These are phyloP conservation scores for Geotrichum klebahnii DNA, from an alignment of 1,139 yeast genomes.

Conservation along the genomic window DNA sequence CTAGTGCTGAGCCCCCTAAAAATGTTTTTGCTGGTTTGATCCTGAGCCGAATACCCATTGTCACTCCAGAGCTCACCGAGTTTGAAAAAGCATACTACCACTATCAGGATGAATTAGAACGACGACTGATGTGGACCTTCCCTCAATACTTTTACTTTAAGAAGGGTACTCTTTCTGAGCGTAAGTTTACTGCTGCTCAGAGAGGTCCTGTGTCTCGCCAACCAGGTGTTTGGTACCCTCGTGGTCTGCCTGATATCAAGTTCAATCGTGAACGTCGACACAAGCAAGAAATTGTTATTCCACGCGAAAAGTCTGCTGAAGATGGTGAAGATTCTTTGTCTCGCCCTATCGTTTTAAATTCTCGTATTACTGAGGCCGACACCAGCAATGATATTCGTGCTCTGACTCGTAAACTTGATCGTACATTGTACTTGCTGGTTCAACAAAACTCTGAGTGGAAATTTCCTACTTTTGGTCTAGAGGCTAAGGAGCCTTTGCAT, in stretches of 20 bases:
- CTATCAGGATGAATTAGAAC: slow-evolving; percentile 82
- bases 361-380: slow-evolving; percentile 79
- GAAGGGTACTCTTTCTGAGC: slow-evolving; percentile 84
- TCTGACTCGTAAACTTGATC: slow-evolving; percentile 71
- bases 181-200: slow-evolving; percentile 72
- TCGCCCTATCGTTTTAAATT: slow-evolving; percentile 64
- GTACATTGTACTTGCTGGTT: slow-evolving; percentile 73
- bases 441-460: slow-evolving; percentile 56
- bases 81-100: slow-evolving; percentile 74
- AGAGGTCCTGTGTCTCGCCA: slow-evolving; percentile 67
- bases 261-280: slow-evolving; percentile 84
- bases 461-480: slow-evolving; percentile 64
- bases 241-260: slow-evolving; percentile 80
- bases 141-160: slow-evolving; percentile 91
- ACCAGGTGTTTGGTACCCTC: slow-evolving; percentile 72
- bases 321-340: slow-evolving; percentile 50
- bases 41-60: slow-evolving; percentile 75
- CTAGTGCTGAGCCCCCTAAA: slow-evolving; percentile 16
- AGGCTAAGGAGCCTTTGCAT: slow-evolving; percentile 55
- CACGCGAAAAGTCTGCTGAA: slow-evolving; percentile 50
- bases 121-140: slow-evolving; percentile 94
- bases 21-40: slow-evolving; percentile 45
- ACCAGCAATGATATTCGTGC: slow-evolving; percentile 54
- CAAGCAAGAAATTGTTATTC: slow-evolving; percentile 71
- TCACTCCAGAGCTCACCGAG: slow-evolving; percentile 68